These are phyloP conservation scores for Ceratobasidium sp. DNA, from an alignment of 1,284 basidiomycete species.

Conservation along the genomic window DNA sequence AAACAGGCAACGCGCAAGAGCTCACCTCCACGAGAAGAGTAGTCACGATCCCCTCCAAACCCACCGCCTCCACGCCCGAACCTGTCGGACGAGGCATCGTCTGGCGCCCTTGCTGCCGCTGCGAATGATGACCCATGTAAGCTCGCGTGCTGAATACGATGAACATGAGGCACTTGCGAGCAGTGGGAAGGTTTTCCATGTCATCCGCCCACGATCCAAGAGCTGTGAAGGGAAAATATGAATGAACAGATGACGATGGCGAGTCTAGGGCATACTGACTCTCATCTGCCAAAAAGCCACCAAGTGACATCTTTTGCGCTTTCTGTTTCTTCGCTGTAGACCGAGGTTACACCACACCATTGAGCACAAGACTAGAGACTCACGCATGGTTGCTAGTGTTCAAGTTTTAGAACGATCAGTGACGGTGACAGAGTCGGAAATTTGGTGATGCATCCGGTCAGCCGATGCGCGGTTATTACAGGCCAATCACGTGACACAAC, in stretches of 20 bases:
- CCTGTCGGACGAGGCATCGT: constrained; percentile 49
- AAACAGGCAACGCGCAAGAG: background rate
- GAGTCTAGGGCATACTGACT: constrained; percentile 61
- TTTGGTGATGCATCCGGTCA: constrained; percentile 43
- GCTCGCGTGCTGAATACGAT: constrained; percentile 24
- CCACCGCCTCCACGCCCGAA: constrained; percentile 46
- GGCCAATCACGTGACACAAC: background rate
- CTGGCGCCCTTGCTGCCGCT: constrained; percentile 57
- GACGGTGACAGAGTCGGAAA: constrained; percentile 38
- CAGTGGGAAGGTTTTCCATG: constrained; percentile 88
- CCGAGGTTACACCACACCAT: background rate
- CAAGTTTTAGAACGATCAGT: constrained; percentile 31
- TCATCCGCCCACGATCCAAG: constrained; percentile 97
- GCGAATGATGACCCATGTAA: constrained; percentile 53
- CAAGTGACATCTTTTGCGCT: constrained; percentile 85
- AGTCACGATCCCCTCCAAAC: constrained; percentile 47
- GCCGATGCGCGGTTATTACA: constrained; percentile 21
- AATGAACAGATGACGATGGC: constrained; percentile 35
- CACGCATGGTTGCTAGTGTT: constrained; percentile 31
- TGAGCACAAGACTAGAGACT: background rate
- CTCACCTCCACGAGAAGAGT: constrained; percentile 37
- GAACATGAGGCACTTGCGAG: constrained; percentile 70
- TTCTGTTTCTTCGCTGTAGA: constrained; percentile 77
- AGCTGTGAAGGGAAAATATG: constrained; percentile 58
- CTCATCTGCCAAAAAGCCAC: constrained; percentile 87